Conservation (phyloP, 352 stramenopile genomes). For the Globisporangium nodosum region DNA sequence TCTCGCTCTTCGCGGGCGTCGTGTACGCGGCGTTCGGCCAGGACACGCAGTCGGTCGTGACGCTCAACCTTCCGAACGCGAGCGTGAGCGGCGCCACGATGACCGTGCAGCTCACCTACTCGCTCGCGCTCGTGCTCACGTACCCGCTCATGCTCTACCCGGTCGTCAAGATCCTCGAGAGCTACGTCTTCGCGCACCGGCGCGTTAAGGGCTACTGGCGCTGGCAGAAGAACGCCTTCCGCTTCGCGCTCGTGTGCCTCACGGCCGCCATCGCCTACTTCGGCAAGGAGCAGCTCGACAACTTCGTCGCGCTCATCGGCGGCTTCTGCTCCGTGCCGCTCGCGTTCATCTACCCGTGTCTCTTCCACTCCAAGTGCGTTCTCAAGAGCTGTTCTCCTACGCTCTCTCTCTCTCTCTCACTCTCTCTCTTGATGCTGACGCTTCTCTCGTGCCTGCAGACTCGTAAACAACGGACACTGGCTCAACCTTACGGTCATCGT, state of each 20-base stretch:
- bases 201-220: constrained; percentile 50
- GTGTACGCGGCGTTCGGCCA: constrained; percentile 54
- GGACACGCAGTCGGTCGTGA: constrained; percentile 51
- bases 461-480: constrained; percentile 36
- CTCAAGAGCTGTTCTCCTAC: background rate
- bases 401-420: background rate
- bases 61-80: constrained; percentile 49
- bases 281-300: constrained; percentile 55
- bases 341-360: constrained; percentile 65
- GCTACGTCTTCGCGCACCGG: constrained; percentile 39
- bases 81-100: constrained; percentile 49
- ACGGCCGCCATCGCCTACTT: constrained; percentile 60
- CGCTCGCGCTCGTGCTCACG: constrained; percentile 58
- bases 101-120: constrained; percentile 61
- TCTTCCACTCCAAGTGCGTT: constrained; percentile 47
- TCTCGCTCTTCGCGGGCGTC: constrained; percentile 46
- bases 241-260: constrained; percentile 52
- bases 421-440: background rate
- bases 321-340: constrained; percentile 69
- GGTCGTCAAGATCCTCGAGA: constrained; percentile 66
- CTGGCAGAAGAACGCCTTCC: constrained; percentile 68
- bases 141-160: constrained; percentile 73
- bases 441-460: constrained; percentile 3
- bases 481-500: constrained; percentile 42
- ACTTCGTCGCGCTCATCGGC: constrained; percentile 67